phyloP scores from a whole-genome alignment of 2,329 filamentous ascomycete species.

The Fusarium pilosicola region DNA sequence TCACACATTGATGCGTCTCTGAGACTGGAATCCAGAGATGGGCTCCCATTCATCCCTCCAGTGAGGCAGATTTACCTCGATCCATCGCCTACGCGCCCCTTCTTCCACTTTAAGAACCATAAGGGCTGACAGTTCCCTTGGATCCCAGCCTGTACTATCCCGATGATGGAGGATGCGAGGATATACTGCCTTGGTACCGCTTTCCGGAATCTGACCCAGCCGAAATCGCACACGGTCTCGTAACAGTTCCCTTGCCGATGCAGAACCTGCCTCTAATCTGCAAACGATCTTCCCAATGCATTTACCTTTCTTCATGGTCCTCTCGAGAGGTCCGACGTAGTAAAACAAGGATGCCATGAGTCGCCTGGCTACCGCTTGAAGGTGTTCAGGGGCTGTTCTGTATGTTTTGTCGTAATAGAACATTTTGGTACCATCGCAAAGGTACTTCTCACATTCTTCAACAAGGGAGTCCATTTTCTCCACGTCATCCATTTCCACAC shows the following conservation, averaged over 20 bases:
- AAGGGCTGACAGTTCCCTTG: background rate
- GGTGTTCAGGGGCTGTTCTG: background rate
- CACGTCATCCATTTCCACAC: slow-evolving; percentile 9
- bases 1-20: background rate
- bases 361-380: slow-evolving; percentile 1
- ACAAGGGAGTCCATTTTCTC: background rate
- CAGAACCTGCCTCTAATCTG: background rate
- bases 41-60: background rate
- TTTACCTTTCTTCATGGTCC: background rate
- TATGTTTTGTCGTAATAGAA: background rate
- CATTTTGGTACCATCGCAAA: background rate
- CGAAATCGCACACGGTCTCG: background rate
- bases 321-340: background rate
- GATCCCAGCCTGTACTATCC: background rate
- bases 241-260: background rate
- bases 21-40: background rate
- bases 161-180: background rate
- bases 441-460: background rate
- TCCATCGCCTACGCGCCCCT: background rate
- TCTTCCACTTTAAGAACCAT: background rate
- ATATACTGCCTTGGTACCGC: background rate
- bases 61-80: background rate
- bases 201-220: background rate
- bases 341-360: slow-evolving; percentile 17
- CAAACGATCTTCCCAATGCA: background rate